Evolutionary conservation across 495 filamentous ascomycete species (phyloP).

Genomic region (Daldinia childiae): DNA sequence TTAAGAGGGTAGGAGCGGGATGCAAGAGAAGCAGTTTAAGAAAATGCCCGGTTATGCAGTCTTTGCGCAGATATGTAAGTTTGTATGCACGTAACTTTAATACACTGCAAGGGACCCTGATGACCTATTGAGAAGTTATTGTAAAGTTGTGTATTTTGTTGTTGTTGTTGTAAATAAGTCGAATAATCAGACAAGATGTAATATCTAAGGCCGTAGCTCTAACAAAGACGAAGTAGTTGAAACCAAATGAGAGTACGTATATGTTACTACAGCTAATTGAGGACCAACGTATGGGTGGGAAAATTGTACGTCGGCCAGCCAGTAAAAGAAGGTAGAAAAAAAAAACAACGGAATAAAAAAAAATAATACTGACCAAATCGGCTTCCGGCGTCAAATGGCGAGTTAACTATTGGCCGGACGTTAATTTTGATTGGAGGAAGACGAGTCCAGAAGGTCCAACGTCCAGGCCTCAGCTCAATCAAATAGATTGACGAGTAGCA

Average conservation of each 20-base stretch:
- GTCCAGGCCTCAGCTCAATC: constrained; percentile 42
- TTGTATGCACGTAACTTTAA: constrained; percentile 43
- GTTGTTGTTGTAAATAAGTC: constrained; percentile 13
- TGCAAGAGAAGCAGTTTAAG: constrained; percentile 39
- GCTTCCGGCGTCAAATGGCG: constrained; percentile 41
- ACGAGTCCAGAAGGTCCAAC: constrained; percentile 26
- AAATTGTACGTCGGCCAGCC: constrained; percentile 1
- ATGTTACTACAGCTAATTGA: constrained; percentile 9
- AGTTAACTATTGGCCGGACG: constrained; percentile 35
- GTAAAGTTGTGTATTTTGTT: constrained; percentile 1
- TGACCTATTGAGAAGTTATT: constrained; percentile 25
- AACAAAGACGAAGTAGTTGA: neutral
- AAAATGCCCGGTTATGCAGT: constrained; percentile 43
- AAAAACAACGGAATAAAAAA: constrained; percentile 17
- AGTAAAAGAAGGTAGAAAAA: constrained; percentile 12
- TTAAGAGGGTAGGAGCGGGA: constrained; percentile 34
- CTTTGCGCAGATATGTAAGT: constrained; percentile 38
- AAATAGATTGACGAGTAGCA: constrained; percentile 38
- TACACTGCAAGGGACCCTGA: constrained; percentile 35
- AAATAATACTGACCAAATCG: constrained; percentile 35
- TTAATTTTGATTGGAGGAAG: constrained; percentile 41
- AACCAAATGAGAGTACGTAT: neutral
- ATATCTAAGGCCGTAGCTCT: constrained; percentile 8
- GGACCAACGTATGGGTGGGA: constrained; percentile 22
- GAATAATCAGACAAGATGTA: constrained; percentile 11